These are phyloP conservation scores for Mrakia frigida DNA, from an alignment of 768 basidiomycete genomes.

Conservation along the genomic window DNA sequence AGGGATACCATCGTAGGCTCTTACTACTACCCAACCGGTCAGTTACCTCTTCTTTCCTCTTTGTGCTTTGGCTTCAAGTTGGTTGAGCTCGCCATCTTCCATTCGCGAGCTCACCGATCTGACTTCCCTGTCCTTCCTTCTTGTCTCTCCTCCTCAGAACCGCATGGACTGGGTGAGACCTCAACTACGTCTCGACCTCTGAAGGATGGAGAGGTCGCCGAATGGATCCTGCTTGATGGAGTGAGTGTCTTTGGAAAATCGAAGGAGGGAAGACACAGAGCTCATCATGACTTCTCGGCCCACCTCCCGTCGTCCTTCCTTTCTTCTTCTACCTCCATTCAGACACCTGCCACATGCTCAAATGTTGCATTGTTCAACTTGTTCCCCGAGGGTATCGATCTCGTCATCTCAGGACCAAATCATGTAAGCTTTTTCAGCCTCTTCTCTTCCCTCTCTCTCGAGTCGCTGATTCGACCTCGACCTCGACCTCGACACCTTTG, in stretches of 20 bases:
- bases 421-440: slow-evolving; percentile 34
- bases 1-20: slow-evolving; percentile 40
- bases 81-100: neutral
- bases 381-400: slow-evolving; percentile 75
- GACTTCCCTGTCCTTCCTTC: neutral
- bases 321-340: neutral
- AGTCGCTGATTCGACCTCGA: neutral
- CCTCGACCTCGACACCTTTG: neutral
- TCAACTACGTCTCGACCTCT: slow-evolving; percentile 60
- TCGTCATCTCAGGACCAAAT: slow-evolving; percentile 53
- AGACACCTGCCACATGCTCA: slow-evolving; percentile 71
- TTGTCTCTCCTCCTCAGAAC: slow-evolving; percentile 33
- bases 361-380: slow-evolving; percentile 88
- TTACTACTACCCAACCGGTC: slow-evolving; percentile 44
- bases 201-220: slow-evolving; percentile 68
- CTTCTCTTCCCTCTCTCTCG: neutral
- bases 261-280: neutral
- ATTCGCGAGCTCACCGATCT: neutral
- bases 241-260: slow-evolving; percentile 38
- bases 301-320: neutral
- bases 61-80: neutral
- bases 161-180: slow-evolving; percentile 56
- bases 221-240: slow-evolving; percentile 88
- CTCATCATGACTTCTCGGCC: neutral
- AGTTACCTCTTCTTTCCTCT: neutral